Base-by-base conservation (phyloP, 2,329 filamentous ascomycete genomes). In the Samsoniella hepiali region DNA sequence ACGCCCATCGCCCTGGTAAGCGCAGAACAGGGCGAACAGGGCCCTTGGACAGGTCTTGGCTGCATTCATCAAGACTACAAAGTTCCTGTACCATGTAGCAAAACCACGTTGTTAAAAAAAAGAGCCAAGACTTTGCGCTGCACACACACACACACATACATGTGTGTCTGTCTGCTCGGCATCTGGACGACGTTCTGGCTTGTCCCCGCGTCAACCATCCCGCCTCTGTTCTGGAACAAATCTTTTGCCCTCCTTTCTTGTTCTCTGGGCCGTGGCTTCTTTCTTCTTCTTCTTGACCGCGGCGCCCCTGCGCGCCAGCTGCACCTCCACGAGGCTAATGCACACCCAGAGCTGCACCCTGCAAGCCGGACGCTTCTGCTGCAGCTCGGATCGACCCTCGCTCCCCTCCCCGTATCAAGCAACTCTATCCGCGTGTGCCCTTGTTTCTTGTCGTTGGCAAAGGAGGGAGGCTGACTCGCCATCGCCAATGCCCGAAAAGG, bases 351-450 rank as follows among this genome's bases (percentile, higher is more conserved):
- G 51, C 32, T 42, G 45, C 47, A 32, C 44, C 45, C 50, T 62
- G 58, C 50, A 62, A 31, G 40, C 50, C 50, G 50, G 47, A 31
- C 58, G 38, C 32, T 40, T 45, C 42, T 38, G 45, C 58, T 60
- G 58, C 58, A 44, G 44, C 58, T 53, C 29, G 40, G 50, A 62
- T 54, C 58, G 58, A 55, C 58, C 58, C n/a, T 11, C 22, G 11
- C 34, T 54, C 47, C 47, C 58, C 34, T 54, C 47, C 47, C 58
- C 50, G 31, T 54, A 62, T 44, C 40, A 32, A 62, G 58, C 40
- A 62, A 62, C 50, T 62, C 50, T 47, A 62, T 55, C 29, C 58
- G 40, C 22, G 22, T 22, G 22, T 22, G 22, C 22, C 22, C 22
- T 51, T 42, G 27, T 53, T 45, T 56, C 31, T 56, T 27, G 38